Percentiles rank a stretch among this genome's conserved stretches.
Evolutionary conservation across 805 yeast species (phyloP).

Genomic region (Zygosaccharomyces gambellarensis): DNA sequence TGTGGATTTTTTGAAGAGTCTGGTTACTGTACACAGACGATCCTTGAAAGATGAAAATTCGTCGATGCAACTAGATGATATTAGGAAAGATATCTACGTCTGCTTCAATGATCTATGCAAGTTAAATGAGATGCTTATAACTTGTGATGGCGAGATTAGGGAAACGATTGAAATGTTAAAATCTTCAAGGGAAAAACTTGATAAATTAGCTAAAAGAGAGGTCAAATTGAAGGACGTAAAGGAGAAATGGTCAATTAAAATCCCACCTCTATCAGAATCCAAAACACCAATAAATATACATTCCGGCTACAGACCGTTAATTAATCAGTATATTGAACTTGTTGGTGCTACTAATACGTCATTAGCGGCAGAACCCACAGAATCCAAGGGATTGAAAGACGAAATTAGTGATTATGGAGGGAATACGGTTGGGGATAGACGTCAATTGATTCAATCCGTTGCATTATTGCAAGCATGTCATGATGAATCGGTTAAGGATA

Average conservation of each 20-base stretch:
- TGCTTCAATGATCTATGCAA: conserved; percentile 28
- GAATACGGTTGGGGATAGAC: conserved; percentile 3
- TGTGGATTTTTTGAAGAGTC: conserved; percentile 17
- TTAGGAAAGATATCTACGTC: conserved; percentile 27
- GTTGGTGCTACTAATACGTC: conserved; percentile 26
- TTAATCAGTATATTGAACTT: conserved; percentile 25
- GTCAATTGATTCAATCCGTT: conserved; percentile 2
- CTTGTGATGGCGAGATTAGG: conserved; percentile 26
- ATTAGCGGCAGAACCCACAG: conserved; percentile 7
- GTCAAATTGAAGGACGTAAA: conserved; percentile 7
- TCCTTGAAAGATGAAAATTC: conserved; percentile 19
- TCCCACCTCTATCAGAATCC: not conserved
- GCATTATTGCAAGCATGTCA: conserved; percentile 10
- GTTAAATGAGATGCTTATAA: conserved; percentile 24
- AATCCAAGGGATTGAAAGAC: not conserved
- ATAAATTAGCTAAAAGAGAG: conserved; percentile 11
- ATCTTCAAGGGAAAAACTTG: conserved; percentile 13
- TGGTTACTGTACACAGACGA: conserved; percentile 20
- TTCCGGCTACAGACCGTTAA: conserved; percentile 17
- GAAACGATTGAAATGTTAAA: conserved; percentile 17
- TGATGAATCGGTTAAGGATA: conserved; percentile 13
- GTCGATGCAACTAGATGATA: conserved; percentile 16
- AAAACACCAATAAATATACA: conserved; percentile 8
- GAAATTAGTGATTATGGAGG: not conserved
- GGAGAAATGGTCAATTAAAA: conserved; percentile 9